Conservation (phyloP, 164 flowering plant genomes). For the Cinnamomum chago region DNA sequence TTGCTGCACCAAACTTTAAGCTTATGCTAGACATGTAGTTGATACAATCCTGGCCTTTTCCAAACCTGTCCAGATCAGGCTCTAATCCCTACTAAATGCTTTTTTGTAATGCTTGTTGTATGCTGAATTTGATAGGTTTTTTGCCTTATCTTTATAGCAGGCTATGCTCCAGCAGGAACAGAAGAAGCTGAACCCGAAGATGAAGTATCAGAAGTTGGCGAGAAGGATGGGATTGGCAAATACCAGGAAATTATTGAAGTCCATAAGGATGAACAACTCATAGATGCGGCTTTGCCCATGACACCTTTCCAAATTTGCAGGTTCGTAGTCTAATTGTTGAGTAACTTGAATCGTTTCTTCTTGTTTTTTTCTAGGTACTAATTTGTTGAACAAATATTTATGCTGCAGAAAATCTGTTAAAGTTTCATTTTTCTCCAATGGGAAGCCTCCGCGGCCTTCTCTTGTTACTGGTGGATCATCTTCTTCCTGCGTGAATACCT, state of each 20-base stretch:
- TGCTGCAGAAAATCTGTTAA: slow-evolving; percentile 41
- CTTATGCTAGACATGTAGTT: no score
- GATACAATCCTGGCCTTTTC: not conserved
- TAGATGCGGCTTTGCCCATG: slow-evolving; percentile 32
- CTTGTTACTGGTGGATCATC: slow-evolving; percentile 35
- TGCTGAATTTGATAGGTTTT: not conserved
- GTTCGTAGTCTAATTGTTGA: slow-evolving; percentile 15
- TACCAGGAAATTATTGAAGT: slow-evolving; percentile 28
- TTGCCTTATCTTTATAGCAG: slow-evolving; percentile 16
- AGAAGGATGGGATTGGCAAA: slow-evolving; percentile 30
- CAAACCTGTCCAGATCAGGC: not conserved
- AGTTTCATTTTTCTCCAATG: slow-evolving; percentile 47
- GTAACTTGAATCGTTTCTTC: not conserved
- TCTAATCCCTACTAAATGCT: not conserved
- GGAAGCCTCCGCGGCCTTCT: slow-evolving; percentile 51
- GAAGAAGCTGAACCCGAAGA: slow-evolving; percentile 50
- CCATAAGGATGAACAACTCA: slow-evolving; percentile 35
- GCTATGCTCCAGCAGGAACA: slow-evolving; percentile 28
- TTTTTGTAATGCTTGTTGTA: not conserved
- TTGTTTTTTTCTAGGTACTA: not conserved
- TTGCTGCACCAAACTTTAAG: not conserved
- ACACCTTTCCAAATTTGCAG: slow-evolving; percentile 50
- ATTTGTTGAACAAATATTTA: not conserved
- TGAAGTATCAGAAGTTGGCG: slow-evolving; percentile 45
- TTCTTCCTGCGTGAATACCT: slow-evolving; percentile 27